A percentile compares a stretch with the other conserved stretches of the same genome.
phyloP scores from a whole-genome alignment of 495 filamentous ascomycete genomes.

The Oidiodendron maius region DNA sequence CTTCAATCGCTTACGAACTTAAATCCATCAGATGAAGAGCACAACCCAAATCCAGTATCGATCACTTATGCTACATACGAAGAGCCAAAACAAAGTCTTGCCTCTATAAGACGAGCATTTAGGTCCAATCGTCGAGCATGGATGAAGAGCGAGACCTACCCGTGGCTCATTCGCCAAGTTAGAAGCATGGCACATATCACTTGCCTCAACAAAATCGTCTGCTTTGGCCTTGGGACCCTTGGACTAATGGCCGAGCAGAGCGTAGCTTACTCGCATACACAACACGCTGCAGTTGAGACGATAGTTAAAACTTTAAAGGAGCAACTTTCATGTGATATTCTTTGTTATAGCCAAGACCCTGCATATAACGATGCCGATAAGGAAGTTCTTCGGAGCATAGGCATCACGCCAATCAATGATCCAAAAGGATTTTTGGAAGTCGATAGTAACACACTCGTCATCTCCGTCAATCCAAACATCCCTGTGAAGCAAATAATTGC shows the following conservation, averaged over 20 bases:
- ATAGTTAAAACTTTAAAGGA: neutral
- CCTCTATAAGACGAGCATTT: too few species aligned
- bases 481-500: conserved; percentile 32
- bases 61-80: too few species aligned
- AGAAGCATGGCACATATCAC: too few species aligned
- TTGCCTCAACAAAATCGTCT: neutral
- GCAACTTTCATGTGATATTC: neutral
- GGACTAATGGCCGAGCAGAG: conserved; percentile 15
- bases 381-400: neutral
- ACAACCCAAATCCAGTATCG: too few species aligned
- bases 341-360: neutral
- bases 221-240: neutral
- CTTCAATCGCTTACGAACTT: too few species aligned
- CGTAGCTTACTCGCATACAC: neutral
- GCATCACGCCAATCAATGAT: neutral
- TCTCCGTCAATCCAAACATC: conserved; percentile 29
- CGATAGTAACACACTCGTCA: neutral
- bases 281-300: neutral
- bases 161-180: too few species aligned
- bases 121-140: too few species aligned
- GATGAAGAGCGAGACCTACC: too few species aligned
- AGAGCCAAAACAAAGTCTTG: too few species aligned
- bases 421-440: neutral
- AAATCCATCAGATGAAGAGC: too few species aligned
- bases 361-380: neutral